Conservation (phyloP, 192 early-diverging fungal genomes). For the Dimargaris cristalligena region DNA sequence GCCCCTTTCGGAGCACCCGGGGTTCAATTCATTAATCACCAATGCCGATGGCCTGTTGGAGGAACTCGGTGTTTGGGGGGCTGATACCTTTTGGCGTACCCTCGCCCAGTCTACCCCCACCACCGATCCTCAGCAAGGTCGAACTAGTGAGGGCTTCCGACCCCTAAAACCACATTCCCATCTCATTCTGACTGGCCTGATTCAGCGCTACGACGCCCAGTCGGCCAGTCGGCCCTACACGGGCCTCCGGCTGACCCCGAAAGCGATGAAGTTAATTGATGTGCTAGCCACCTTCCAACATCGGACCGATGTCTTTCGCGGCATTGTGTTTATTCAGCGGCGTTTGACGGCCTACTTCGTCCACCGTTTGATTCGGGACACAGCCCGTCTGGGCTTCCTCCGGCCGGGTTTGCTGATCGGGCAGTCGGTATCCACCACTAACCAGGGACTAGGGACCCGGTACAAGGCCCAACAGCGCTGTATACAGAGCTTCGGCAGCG, state of each 20-base stretch:
- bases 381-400: conserved; percentile 32
- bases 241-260: conserved; percentile 19
- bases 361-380: conserved; percentile 24
- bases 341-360: conserved; percentile 55
- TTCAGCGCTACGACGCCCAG: background rate
- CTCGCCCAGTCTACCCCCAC: background rate
- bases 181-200: background rate
- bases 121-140: background rate
- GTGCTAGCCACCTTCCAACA: conserved; percentile 34
- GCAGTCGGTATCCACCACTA: too few relatives aligned
- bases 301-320: conserved; percentile 44
- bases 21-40: too few relatives aligned
- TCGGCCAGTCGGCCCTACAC: background rate
- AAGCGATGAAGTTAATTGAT: conserved; percentile 46
- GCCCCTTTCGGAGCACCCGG: too few relatives aligned
- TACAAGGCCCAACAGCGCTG: conserved; percentile 16
- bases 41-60: conserved; percentile 25
- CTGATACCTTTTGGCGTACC: conserved; percentile 48
- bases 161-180: background rate
- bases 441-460: too few relatives aligned
- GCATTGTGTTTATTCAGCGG: conserved; percentile 72
- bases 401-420: conserved; percentile 37
- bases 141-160: background rate
- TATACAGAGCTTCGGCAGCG: conserved; percentile 46
- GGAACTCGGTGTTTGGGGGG: conserved; percentile 62